These are phyloP conservation scores for Didymosphaeria variabile DNA, from an alignment of 2,329 filamentous ascomycete genomes.

Conservation along the genomic window DNA sequence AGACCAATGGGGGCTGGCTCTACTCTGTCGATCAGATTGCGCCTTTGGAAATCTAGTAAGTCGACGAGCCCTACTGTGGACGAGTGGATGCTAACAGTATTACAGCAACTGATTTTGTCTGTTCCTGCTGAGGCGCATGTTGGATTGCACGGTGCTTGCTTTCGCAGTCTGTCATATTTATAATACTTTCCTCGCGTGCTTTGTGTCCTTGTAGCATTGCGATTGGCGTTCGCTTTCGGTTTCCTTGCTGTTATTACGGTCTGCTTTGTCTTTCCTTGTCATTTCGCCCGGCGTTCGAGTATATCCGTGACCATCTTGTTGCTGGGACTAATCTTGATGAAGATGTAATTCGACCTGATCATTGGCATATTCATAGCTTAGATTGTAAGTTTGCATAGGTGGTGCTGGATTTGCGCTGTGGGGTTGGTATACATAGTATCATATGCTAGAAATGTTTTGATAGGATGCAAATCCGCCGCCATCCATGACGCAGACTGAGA, in stretches of 20 bases:
- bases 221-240: not conserved
- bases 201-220: conserved; percentile 5
- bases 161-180: not conserved
- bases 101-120: conserved; percentile 13
- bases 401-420: no score
- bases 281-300: no score
- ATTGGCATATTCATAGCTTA: no score
- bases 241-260: not conserved
- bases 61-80: not conserved
- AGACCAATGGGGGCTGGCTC: conserved; percentile 93
- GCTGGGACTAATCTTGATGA: no score
- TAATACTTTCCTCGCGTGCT: not conserved
- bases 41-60: conserved; percentile 89
- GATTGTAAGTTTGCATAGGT: no score
- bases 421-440: no score
- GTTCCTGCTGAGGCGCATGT: no score
- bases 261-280: not conserved
- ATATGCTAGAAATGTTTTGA: no score
- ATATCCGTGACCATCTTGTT: no score
- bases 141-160: not conserved
- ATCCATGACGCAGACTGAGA: no score
- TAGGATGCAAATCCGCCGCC: no score
- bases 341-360: no score
- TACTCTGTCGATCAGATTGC: conserved; percentile 97
- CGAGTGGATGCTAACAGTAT: conserved; percentile 2